These are phyloP conservation scores for Fistulina hepatica DNA, from an alignment of 1,284 basidiomycete genomes.

Conservation along the genomic window DNA sequence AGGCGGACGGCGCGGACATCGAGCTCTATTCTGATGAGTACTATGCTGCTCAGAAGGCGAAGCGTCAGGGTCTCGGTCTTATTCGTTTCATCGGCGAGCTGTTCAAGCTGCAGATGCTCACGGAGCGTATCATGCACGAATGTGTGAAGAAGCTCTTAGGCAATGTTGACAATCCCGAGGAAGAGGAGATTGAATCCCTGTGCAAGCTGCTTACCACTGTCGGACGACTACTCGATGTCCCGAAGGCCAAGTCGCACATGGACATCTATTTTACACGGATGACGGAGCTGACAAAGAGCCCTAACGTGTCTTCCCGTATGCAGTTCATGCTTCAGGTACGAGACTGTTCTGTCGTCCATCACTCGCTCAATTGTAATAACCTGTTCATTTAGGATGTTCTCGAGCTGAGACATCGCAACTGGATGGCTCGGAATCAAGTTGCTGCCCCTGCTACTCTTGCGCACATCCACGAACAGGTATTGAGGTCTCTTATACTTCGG, in stretches of 20 bases:
- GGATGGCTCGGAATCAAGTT: constrained; percentile 1
- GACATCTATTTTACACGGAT: constrained; percentile 89
- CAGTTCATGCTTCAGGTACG: constrained; percentile 88
- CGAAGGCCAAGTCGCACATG: constrained; percentile 74
- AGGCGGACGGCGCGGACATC: constrained; percentile 36
- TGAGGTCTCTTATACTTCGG: no score
- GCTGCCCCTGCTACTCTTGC: background rate
- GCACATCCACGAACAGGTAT: no score
- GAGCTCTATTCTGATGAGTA: constrained; percentile 90
- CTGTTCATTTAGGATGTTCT: constrained; percentile 10
- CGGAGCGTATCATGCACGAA: constrained; percentile 63
- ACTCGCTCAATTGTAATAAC: background rate
- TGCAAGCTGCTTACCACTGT: constrained; percentile 88
- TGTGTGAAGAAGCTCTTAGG: constrained; percentile 75
- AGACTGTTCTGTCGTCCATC: constrained; percentile 10
- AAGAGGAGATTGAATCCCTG: constrained; percentile 92
- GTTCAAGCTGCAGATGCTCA: constrained; percentile 68
- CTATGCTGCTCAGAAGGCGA: constrained; percentile 91
- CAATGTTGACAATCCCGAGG: constrained; percentile 86
- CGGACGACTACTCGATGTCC: constrained; percentile 68
- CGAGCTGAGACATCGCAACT: constrained; percentile 9
- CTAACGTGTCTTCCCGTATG: constrained; percentile 74
- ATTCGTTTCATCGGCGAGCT: constrained; percentile 82
- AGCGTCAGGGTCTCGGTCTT: constrained; percentile 89
- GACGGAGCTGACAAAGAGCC: constrained; percentile 64